Evolutionary conservation across 2,329 filamentous ascomycete genomes (phyloP).

Genomic region (Fusarium sp.): DNA sequence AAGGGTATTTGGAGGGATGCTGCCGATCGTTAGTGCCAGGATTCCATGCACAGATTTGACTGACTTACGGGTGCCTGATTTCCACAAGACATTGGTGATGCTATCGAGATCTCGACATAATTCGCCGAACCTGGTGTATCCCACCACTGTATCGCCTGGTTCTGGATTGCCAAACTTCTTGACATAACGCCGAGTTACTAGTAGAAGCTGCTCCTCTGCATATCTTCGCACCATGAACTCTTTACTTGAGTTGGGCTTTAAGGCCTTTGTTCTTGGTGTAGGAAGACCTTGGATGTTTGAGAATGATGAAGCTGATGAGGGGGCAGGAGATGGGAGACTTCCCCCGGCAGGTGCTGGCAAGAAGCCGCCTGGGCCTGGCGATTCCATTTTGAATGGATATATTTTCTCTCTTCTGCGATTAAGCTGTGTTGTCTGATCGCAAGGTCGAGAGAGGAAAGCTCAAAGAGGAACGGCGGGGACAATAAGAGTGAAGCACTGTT

Average conservation of each 20-base stretch:
- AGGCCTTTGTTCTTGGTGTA: slow-evolving; percentile 61
- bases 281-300: slow-evolving; percentile 56
- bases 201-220: slow-evolving; percentile 61
- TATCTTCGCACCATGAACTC: slow-evolving; percentile 69
- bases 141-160: slow-evolving; percentile 58
- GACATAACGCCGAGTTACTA: slow-evolving; percentile 66
- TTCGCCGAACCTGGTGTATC: slow-evolving; percentile 71
- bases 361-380: slow-evolving; percentile 59
- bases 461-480: not conserved
- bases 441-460: not conserved
- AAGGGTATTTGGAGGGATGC: slow-evolving; percentile 78
- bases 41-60: accelerated
- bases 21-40: slow-evolving; percentile 5
- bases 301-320: slow-evolving; percentile 57
- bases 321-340: slow-evolving; percentile 64
- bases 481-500: not conserved
- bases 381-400: not conserved
- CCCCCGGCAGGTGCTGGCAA: slow-evolving; percentile 51
- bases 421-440: not conserved
- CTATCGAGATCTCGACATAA: slow-evolving; percentile 78
- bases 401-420: not conserved
- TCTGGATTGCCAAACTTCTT: slow-evolving; percentile 64
- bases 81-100: slow-evolving; percentile 84
- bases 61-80: slow-evolving; percentile 81
- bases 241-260: slow-evolving; percentile 66